phyloP scores from a whole-genome alignment of 1,284 basidiomycete species.

The Sanghuangporus sanghuang region DNA sequence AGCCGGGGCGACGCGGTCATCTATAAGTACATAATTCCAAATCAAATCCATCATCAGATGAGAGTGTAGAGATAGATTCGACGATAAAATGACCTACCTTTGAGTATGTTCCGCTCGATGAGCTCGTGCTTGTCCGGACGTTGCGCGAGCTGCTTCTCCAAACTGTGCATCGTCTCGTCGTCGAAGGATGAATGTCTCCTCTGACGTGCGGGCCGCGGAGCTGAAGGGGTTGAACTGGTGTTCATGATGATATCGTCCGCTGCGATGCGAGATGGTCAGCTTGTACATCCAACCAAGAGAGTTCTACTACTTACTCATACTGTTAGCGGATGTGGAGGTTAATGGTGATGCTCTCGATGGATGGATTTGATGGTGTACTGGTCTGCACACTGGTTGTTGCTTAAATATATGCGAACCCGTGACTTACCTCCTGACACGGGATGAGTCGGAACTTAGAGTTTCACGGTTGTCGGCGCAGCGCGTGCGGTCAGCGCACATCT shows the following conservation, averaged over 20 bases:
- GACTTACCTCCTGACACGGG: background rate
- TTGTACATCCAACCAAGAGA: background rate
- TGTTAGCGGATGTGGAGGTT: background rate
- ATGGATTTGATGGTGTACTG: background rate
- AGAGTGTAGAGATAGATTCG: conserved; percentile 6
- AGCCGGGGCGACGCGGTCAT: conserved; percentile 68
- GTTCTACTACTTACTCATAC: background rate
- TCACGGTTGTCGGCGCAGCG: background rate
- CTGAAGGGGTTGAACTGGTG: background rate
- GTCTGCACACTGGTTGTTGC: background rate
- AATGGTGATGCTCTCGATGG: background rate
- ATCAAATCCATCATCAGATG: background rate
- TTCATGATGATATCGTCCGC: conserved; percentile 1
- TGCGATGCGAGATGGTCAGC: background rate
- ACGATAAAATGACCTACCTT: conserved; percentile 38
- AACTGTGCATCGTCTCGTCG: conserved; percentile 36
- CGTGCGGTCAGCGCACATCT: background rate
- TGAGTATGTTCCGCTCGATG: conserved; percentile 71
- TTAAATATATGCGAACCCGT: background rate
- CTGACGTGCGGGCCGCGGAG: background rate
- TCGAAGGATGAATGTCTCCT: conserved; percentile 35
- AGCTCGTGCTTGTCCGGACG: conserved; percentile 62
- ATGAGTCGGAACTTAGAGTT: background rate
- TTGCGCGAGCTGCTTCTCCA: conserved; percentile 55
- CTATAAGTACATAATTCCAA: conserved; percentile 27